These are phyloP conservation scores for Candida pseudofarinosa DNA, from an alignment of 805 yeast genomes.

Conservation along the genomic window DNA sequence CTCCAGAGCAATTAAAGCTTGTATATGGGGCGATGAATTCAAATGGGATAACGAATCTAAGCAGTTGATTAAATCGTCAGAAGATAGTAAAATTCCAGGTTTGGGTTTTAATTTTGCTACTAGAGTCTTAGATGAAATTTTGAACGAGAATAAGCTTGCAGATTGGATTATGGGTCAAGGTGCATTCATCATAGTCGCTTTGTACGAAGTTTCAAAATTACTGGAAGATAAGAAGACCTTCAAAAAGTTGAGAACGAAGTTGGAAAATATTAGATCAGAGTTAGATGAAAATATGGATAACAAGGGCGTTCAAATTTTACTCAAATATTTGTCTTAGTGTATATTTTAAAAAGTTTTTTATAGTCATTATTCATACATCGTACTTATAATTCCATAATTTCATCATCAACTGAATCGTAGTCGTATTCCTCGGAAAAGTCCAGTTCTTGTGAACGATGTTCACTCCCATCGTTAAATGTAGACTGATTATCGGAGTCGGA, in stretches of 20 bases:
- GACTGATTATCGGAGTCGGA: conserved; percentile 3
- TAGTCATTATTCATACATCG: neutral
- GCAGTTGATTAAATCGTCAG: conserved; percentile 43
- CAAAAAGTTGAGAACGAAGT: conserved; percentile 46
- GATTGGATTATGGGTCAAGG: conserved; percentile 68
- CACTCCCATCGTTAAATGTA: neutral
- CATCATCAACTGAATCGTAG: conserved; percentile 9
- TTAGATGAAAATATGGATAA: conserved; percentile 46
- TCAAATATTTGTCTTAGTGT: conserved; percentile 9
- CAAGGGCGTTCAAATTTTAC: conserved; percentile 54
- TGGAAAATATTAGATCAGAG: conserved; percentile 48
- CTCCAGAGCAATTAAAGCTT: conserved; percentile 66
- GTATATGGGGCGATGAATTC: conserved; percentile 86
- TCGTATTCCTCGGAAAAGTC: neutral
- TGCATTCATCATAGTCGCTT: conserved; percentile 76
- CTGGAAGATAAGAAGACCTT: conserved; percentile 35
- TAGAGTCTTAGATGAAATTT: conserved; percentile 49
- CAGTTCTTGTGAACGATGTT: neutral
- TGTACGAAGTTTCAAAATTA: conserved; percentile 61
- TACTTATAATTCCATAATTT: conserved; percentile 5
- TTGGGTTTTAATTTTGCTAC: conserved; percentile 59
- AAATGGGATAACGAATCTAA: conserved; percentile 48
- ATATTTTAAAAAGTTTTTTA: conserved; percentile 1
- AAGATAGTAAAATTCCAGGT: conserved; percentile 36
- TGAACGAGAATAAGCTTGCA: conserved; percentile 41